These are phyloP conservation scores for Strombidium stylifer DNA, from an alignment of 73 alveolate genomes.

Conservation along the genomic window DNA sequence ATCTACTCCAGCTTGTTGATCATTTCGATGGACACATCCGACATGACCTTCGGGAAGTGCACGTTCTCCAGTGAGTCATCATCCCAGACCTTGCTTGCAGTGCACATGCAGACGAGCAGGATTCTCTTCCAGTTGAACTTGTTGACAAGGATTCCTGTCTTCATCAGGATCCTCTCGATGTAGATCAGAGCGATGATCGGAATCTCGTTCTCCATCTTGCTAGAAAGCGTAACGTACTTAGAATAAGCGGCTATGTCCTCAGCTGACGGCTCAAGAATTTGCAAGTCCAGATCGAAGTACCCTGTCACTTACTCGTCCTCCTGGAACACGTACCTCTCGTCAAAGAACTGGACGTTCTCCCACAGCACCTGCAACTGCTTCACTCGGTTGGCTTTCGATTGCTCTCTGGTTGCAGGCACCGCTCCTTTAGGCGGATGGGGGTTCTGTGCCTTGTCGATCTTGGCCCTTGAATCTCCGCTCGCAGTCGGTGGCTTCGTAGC, in stretches of 20 bases:
- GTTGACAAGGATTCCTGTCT: conserved; percentile 90
- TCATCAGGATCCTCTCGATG: conserved; percentile 92
- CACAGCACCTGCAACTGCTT: too few species aligned
- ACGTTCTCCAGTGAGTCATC: conserved; percentile 98
- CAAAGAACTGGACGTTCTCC: too few species aligned
- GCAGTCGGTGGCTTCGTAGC: too few species aligned
- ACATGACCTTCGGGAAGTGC: conserved; percentile 97
- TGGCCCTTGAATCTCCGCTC: too few species aligned
- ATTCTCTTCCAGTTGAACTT: conserved; percentile 97
- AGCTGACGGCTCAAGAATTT: conserved; percentile 25
- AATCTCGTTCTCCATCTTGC: conserved; percentile 95
- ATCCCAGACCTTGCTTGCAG: conserved; percentile 98
- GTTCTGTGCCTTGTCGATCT: too few species aligned
- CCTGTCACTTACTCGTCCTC: too few species aligned
- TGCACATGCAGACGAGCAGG: conserved; percentile 84
- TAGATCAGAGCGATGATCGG: conserved; percentile 93
- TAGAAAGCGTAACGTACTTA: conserved; percentile 82
- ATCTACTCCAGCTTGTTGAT: conserved; percentile 94
- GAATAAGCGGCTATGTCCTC: conserved; percentile 34
- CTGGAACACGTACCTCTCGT: too few species aligned
- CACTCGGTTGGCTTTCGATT: too few species aligned
- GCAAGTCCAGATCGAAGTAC: conserved; percentile 12
- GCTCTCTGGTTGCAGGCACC: too few species aligned
- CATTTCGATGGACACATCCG: conserved; percentile 87
- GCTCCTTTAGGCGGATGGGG: too few species aligned